These are phyloP conservation scores for Rhododendron simsii DNA, from an alignment of 148 eudicot species.

Conservation along the genomic window DNA sequence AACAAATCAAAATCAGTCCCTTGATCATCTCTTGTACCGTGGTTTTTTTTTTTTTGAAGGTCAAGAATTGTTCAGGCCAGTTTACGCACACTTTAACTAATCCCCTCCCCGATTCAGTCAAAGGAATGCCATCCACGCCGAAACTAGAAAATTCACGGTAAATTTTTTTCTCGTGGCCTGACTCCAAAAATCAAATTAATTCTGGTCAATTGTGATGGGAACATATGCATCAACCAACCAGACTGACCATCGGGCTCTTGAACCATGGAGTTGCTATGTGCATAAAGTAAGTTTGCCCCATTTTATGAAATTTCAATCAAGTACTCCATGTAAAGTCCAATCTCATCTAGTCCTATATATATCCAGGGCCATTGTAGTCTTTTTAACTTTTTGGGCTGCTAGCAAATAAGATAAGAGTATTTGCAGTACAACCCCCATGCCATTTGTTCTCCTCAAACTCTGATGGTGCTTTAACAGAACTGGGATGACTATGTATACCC, in stretches of 20 bases:
- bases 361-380: background rate
- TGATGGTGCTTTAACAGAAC: conserved; percentile 1
- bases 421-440: background rate
- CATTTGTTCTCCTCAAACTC: background rate
- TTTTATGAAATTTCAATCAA: background rate
- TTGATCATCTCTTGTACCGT: background rate
- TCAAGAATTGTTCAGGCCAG: background rate
- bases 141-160: too few species aligned
- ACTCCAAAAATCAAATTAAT: background rate
- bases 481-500: conserved; percentile 9
- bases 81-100: background rate
- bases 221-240: background rate
- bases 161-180: background rate
- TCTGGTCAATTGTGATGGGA: background rate
- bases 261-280: background rate
- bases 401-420: background rate
- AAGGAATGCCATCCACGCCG: background rate
- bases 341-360: background rate
- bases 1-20: background rate
- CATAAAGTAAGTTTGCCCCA: background rate
- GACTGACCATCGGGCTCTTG: background rate
- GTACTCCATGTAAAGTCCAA: background rate
- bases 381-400: background rate
- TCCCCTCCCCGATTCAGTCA: background rate
- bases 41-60: background rate